Evolutionary conservation across 2,329 filamentous ascomycete species (phyloP).

Genomic region (Didymosphaeria variabile): DNA sequence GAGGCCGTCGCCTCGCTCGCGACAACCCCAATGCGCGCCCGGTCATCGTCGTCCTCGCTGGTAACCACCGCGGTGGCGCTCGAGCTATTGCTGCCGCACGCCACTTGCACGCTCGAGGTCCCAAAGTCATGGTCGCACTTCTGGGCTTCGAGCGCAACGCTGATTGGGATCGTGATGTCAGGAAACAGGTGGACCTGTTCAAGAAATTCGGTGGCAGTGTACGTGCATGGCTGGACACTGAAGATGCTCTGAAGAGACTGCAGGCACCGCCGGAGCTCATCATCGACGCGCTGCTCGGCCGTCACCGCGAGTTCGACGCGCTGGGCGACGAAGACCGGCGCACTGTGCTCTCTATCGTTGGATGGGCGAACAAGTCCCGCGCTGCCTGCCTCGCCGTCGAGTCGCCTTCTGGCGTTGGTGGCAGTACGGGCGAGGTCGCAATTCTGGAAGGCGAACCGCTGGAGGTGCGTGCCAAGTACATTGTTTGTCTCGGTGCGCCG

Average conservation of each 20-base stretch:
- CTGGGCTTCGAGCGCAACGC: conserved; percentile 84
- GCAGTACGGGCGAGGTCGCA: conserved; percentile 68
- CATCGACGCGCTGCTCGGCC: conserved; percentile 86
- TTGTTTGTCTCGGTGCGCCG: conserved; percentile 86
- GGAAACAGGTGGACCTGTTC: conserved; percentile 84
- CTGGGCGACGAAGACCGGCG: conserved; percentile 83
- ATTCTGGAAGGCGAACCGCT: conserved; percentile 77
- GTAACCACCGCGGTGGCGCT: conserved; percentile 91
- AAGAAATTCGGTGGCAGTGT: conserved; percentile 83
- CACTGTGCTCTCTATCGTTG: conserved; percentile 86
- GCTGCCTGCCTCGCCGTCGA: conserved; percentile 87
- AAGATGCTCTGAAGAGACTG: conserved; percentile 61
- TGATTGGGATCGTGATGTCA: conserved; percentile 80
- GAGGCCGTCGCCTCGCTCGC: conserved; percentile 65
- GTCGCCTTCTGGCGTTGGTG: conserved; percentile 87
- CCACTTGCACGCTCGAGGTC: conserved; percentile 83
- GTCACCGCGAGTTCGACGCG: conserved; percentile 89
- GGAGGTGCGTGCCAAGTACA: conserved; percentile 81
- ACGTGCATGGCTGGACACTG: conserved; percentile 67
- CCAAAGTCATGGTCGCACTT: conserved; percentile 83
- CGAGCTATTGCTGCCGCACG: conserved; percentile 85
- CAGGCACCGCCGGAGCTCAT: conserved; percentile 78
- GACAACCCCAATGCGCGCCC: conserved; percentile 59
- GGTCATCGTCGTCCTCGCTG: conserved; percentile 81
- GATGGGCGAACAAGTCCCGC: conserved; percentile 90